Evolutionary conservation across 495 filamentous ascomycete species (phyloP).

Genomic region (Lasiosphaeria miniovina): DNA sequence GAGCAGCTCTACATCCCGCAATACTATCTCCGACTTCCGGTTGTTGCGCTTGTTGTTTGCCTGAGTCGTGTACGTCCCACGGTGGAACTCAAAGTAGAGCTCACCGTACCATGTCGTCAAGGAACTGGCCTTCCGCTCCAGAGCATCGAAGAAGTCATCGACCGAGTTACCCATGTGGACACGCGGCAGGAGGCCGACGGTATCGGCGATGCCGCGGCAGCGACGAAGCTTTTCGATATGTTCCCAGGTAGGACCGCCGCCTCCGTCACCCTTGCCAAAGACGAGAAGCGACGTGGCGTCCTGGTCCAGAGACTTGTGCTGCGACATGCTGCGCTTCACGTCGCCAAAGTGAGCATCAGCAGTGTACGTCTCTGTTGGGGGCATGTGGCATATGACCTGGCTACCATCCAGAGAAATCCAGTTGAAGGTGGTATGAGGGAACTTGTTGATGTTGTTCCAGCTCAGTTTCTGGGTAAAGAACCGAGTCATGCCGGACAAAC

Average conservation of each 20-base stretch:
- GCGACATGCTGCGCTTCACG: constrained; percentile 81
- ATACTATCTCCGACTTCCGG: constrained; percentile 74
- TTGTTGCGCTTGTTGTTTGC: constrained; percentile 97
- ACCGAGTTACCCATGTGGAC: constrained; percentile 89
- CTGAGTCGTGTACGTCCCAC: constrained; percentile 95
- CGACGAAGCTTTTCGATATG: constrained; percentile 92
- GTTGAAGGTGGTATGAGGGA: constrained; percentile 97
- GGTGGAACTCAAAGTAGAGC: constrained; percentile 94
- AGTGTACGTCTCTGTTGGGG: constrained; percentile 91
- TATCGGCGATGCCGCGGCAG: constrained; percentile 92
- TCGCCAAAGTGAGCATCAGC: constrained; percentile 94
- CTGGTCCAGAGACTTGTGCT: constrained; percentile 93
- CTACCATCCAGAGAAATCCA: constrained; percentile 95
- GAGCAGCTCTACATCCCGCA: constrained; percentile 85
- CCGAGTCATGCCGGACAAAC: constrained; percentile 86
- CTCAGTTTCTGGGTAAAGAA: constrained; percentile 96
- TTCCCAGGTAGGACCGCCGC: constrained; percentile 90
- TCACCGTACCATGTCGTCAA: constrained; percentile 97
- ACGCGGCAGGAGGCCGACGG: constrained; percentile 74
- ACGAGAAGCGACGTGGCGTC: constrained; percentile 85
- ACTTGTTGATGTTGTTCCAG: constrained; percentile 97
- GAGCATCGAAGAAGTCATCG: constrained; percentile 88
- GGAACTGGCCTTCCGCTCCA: constrained; percentile 74
- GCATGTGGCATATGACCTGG: constrained; percentile 97
- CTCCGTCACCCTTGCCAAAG: constrained; percentile 95